These are phyloP conservation scores for Eucalyptus tenuipes DNA, from an alignment of 345 rosid species.

Conservation along the genomic window DNA sequence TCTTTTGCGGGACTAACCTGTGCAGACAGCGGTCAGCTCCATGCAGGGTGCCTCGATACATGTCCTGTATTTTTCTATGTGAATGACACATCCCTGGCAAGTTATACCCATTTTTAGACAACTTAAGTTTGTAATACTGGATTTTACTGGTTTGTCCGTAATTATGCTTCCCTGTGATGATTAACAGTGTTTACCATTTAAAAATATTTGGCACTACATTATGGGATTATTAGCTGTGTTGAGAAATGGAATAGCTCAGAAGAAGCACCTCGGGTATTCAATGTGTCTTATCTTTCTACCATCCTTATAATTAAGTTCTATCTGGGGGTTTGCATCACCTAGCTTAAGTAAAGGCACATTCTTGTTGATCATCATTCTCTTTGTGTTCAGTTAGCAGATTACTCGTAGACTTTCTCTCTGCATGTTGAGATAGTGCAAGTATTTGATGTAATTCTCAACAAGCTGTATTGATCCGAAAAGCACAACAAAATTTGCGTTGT, in stretches of 20 bases:
- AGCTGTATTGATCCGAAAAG: neutral
- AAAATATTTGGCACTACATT: neutral
- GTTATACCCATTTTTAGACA: neutral
- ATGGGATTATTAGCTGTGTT: slow-evolving; percentile 67
- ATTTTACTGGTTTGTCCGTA: neutral
- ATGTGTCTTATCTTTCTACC: neutral
- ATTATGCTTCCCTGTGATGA: neutral
- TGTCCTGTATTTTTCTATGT: slow-evolving; percentile 88
- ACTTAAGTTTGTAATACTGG: neutral
- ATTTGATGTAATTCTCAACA: neutral
- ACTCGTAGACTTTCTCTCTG: neutral
- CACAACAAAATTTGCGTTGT: neutral
- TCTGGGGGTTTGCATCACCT: neutral
- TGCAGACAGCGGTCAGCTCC: slow-evolving; percentile 93
- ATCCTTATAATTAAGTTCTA: neutral
- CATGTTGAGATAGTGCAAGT: neutral
- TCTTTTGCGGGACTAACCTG: slow-evolving; percentile 65
- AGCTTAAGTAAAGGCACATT: neutral
- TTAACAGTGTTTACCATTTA: neutral
- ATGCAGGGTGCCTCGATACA: slow-evolving; percentile 91
- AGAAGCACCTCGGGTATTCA: slow-evolving; percentile 60
- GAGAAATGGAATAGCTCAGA: slow-evolving; percentile 70
- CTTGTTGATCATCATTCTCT: neutral
- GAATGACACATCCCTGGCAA: slow-evolving; percentile 90
- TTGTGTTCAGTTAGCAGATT: neutral